Evolutionary conservation across 2,329 filamentous ascomycete genomes (phyloP), one percentile per base, ranked within the genome.

Genomic region (Scedosporium aurantiacum): DNA sequence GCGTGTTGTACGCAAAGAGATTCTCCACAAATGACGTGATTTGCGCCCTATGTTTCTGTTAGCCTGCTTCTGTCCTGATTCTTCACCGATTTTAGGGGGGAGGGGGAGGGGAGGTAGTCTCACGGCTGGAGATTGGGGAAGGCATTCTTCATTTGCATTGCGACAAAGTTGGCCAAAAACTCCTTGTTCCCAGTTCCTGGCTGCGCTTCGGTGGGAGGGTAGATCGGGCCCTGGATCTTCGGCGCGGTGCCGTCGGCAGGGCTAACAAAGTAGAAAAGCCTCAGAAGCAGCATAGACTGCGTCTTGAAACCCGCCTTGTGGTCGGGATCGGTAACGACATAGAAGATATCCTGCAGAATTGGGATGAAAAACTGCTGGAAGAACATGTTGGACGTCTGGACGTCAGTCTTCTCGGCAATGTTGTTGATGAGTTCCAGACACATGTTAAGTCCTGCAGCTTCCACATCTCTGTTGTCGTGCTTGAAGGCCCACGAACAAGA

Each of bases 401-500:
- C 77, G 72, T 97, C 92, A 1, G 91, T 88, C 72, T 97, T 87
- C 68, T 97, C 93, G 7, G 93, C 91, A 79, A 99, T 96, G 76
- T 99, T 99, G 75, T 89, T 93, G 72, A 99, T 92, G 66, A 99
- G 81, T 76, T 99, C 94, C 67, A 96, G 85, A 74, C 93, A 97
- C 94, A 99, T 99, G 75, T 92, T 94, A 64, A 99, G 84, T 63
- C 94, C 94, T 45, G 94, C 95, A 67, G 90, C 91, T 75, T 99
- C 94, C 32, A 99, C 94, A 71, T 97, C 91, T 63, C 94, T 89
- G 76, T 99, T 99, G 78, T 99, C 94, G 75, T 99, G 94, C 80
- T 99, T 99, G 79, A 93, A 97, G n/a, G 95, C 94, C 95, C 94
- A 99, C 82, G 97, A 91, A 80, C 95, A 99, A 41, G 93, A 96